Percentiles rank a stretch among this genome's conserved stretches.
phyloP scores from a whole-genome alignment of 495 filamentous ascomycete species.

The Amorphotheca resinae region DNA sequence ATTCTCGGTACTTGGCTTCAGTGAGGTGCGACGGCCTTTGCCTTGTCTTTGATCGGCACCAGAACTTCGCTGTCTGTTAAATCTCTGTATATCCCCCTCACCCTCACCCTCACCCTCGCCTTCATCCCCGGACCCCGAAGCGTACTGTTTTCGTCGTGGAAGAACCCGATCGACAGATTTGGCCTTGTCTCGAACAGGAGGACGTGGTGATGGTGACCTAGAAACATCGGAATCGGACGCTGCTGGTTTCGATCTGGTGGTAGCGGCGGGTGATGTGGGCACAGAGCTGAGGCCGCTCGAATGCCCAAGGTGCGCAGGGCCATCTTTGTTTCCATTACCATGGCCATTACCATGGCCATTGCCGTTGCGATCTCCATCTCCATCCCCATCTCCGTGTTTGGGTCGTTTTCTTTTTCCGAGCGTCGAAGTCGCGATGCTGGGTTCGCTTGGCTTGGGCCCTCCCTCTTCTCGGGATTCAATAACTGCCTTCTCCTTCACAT shows the following conservation, averaged over 20 bases:
- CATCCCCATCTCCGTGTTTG: constrained; percentile 10
- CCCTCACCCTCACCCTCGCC: constrained; percentile 17
- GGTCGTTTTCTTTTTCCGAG: constrained; percentile 38
- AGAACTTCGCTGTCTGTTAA: constrained; percentile 15
- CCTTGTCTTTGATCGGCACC: constrained; percentile 13
- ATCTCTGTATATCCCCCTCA: constrained; percentile 10
- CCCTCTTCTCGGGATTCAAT: too few species aligned
- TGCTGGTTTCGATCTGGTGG: constrained; percentile 24
- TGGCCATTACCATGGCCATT: constrained; percentile 1
- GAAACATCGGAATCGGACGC: constrained; percentile 27
- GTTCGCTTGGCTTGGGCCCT: background rate
- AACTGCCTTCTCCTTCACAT: background rate
- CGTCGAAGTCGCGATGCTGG: constrained; percentile 14
- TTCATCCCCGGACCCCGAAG: constrained; percentile 16
- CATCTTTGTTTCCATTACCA: constrained; percentile 18
- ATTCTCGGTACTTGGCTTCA: constrained; percentile 6
- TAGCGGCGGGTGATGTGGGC: constrained; percentile 33
- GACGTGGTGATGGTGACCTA: constrained; percentile 17
- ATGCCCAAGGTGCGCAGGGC: constrained; percentile 14
- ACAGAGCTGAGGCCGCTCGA: constrained; percentile 44
- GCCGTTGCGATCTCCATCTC: too few species aligned
- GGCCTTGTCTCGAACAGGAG: constrained; percentile 13
- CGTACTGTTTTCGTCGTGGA: constrained; percentile 12
- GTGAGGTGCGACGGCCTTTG: constrained; percentile 5
- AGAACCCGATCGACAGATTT: constrained; percentile 19